These are phyloP conservation scores for Xanthoceras sorbifolium DNA, from an alignment of 345 rosid genomes.

Conservation along the genomic window DNA sequence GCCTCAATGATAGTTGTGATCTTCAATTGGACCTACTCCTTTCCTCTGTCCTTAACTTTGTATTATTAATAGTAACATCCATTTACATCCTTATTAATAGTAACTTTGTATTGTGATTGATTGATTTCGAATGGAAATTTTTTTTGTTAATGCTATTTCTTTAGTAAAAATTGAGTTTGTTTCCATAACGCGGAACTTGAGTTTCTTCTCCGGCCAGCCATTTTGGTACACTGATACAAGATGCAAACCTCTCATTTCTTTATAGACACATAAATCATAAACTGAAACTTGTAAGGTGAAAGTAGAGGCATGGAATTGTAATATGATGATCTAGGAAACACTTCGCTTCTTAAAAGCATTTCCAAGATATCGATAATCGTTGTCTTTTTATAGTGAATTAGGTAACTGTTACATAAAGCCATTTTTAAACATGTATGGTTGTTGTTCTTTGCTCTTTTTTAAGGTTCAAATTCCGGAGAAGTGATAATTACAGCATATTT, in stretches of 20 bases:
- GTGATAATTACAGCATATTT: background rate
- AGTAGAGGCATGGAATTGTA: background rate
- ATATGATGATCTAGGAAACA: background rate
- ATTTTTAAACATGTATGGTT: background rate
- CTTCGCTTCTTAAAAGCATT: background rate
- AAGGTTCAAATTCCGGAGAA: slow-evolving; percentile 5
- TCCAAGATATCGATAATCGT: background rate
- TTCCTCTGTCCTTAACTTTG: background rate
- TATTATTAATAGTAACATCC: background rate
- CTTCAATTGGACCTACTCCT: background rate
- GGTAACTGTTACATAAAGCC: background rate
- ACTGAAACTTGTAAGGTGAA: background rate
- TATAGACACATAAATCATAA: background rate
- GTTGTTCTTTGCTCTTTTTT: background rate
- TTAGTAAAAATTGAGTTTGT: background rate
- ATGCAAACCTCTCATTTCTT: background rate
- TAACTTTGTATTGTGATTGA: background rate
- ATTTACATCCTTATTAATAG: background rate
- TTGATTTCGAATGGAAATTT: background rate
- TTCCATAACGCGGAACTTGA: background rate
- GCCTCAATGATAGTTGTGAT: background rate
- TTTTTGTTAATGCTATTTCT: background rate
- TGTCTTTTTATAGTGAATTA: background rate
- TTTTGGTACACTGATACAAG: background rate
- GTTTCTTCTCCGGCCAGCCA: background rate